A percentile compares a stretch with the other conserved stretches of the same genome.
These are phyloP conservation scores for Venustampulla echinocandica DNA, from an alignment of 495 filamentous ascomycete genomes.

Conservation along the genomic window DNA sequence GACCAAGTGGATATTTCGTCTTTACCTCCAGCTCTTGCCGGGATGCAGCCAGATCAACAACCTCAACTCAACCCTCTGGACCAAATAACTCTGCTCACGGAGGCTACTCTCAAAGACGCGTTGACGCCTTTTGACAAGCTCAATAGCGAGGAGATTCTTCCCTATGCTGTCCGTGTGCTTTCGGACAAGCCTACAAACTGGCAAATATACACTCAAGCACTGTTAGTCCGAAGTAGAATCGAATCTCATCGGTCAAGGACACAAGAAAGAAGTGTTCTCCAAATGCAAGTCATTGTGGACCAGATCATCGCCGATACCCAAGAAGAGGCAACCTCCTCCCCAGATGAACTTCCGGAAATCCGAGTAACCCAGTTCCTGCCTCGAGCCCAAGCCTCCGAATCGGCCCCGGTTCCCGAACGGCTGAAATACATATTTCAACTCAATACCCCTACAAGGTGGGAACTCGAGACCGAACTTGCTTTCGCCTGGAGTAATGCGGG, in stretches of 20 bases:
- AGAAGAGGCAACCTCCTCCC: conserved; percentile 11
- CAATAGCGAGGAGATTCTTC: conserved; percentile 84
- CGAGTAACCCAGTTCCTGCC: conserved; percentile 73
- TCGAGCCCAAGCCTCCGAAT: conserved; percentile 61
- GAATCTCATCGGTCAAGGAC: conserved; percentile 81
- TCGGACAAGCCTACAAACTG: conserved; percentile 88
- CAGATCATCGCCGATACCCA: conserved; percentile 85
- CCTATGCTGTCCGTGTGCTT: conserved; percentile 82
- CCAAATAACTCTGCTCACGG: conserved; percentile 68
- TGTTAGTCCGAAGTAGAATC: conserved; percentile 79
- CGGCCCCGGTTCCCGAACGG: conserved; percentile 65
- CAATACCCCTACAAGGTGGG: conserved; percentile 79
- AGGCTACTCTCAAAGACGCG: conserved; percentile 85
- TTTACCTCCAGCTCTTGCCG: conserved; percentile 50
- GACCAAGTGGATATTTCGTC: conserved; percentile 33
- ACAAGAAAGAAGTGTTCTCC: conserved; percentile 77
- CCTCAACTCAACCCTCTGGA: conserved; percentile 78
- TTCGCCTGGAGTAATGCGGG: conserved; percentile 82
- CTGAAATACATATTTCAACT: conserved; percentile 76
- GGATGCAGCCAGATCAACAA: conserved; percentile 67
- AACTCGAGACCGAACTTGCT: conserved; percentile 87
- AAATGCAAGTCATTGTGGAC: conserved; percentile 93
- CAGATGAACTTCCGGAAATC: conserved; percentile 29
- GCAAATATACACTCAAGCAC: conserved; percentile 93
- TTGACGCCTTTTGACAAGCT: conserved; percentile 71